Evolutionary conservation across 139 green algal genomes (phyloP).

Genomic region (Pseudopediastrum boryanum): DNA sequence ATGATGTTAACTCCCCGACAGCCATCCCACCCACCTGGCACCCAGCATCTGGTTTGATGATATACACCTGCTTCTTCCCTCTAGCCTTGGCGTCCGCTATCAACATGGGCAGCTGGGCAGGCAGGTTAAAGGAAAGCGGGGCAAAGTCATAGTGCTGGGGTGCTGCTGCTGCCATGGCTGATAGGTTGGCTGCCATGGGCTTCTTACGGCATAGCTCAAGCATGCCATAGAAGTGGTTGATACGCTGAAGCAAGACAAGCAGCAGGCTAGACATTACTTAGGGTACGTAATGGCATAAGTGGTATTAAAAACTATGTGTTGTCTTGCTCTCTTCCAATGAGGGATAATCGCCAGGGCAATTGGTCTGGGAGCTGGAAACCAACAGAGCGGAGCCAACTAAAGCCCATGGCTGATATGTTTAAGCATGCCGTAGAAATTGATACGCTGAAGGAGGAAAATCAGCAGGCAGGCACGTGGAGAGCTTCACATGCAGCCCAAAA

Average conservation of each 20-base stretch:
- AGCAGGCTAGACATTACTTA: background rate
- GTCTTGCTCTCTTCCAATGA: background rate
- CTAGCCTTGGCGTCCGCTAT: constrained; percentile 47
- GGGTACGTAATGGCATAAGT: background rate
- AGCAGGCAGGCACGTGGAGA: too few relatives aligned
- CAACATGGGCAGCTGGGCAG: constrained; percentile 57
- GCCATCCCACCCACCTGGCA: constrained; percentile 50
- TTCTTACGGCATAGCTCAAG: constrained; percentile 87
- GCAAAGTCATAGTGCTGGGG: constrained; percentile 65
- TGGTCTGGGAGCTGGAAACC: too few relatives aligned
- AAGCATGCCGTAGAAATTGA: too few relatives aligned
- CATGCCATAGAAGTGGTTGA: constrained; percentile 91
- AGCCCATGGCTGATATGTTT: too few relatives aligned
- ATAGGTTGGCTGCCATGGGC: constrained; percentile 71
- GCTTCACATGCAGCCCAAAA: too few relatives aligned
- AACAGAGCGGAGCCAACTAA: too few relatives aligned
- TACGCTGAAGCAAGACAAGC: constrained; percentile 59
- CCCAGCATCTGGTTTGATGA: constrained; percentile 87
- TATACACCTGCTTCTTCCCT: constrained; percentile 70
- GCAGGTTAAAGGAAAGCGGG: constrained; percentile 74
- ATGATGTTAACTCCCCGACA: background rate
- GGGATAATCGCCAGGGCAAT: too few relatives aligned
- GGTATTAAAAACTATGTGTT: too few relatives aligned
- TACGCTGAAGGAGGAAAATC: too few relatives aligned
- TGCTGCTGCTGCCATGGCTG: constrained; percentile 50